phyloP scores from a whole-genome alignment of 2,329 filamentous ascomycete genomes.

The Neoscytalidium dimidiatum region DNA sequence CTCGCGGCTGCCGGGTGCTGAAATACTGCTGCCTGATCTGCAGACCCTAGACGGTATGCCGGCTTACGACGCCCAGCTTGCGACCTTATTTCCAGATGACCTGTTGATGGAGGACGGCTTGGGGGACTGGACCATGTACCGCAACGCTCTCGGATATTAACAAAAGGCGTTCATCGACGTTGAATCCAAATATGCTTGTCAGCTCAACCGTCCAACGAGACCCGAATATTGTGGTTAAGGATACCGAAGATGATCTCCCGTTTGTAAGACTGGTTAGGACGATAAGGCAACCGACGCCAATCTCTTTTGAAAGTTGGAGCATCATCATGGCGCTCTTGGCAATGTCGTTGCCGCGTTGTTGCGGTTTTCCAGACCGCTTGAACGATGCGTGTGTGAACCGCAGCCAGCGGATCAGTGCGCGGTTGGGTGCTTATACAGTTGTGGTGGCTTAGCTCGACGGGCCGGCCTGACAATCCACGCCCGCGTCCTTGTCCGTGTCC shows the following conservation, averaged over 20 bases:
- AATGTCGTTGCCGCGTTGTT: not conserved
- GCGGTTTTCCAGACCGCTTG: not conserved
- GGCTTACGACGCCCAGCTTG: not conserved
- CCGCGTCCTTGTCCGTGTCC: conserved; percentile 3
- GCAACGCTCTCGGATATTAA: not conserved
- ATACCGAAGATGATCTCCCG: too few relatives aligned
- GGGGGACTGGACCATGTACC: not conserved
- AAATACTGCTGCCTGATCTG: not conserved
- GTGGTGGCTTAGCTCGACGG: not conserved
- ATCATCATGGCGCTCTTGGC: not conserved
- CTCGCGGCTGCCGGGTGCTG: not conserved
- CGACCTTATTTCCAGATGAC: not conserved
- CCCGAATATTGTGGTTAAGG: too few relatives aligned
- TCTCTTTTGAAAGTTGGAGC: not conserved
- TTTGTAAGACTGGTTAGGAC: too few relatives aligned
- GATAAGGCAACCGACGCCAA: too few relatives aligned
- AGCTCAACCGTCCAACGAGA: too few relatives aligned
- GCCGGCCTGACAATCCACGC: not conserved
- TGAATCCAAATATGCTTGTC: not conserved
- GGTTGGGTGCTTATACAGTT: not conserved
- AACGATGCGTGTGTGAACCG: not conserved
- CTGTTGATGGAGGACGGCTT: not conserved
- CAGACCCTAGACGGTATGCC: not conserved
- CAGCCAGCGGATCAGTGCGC: not conserved
- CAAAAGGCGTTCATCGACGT: too few relatives aligned